Evolutionary conservation across 1,284 basidiomycete genomes (phyloP).

Genomic region (Malassezia furfur): DNA sequence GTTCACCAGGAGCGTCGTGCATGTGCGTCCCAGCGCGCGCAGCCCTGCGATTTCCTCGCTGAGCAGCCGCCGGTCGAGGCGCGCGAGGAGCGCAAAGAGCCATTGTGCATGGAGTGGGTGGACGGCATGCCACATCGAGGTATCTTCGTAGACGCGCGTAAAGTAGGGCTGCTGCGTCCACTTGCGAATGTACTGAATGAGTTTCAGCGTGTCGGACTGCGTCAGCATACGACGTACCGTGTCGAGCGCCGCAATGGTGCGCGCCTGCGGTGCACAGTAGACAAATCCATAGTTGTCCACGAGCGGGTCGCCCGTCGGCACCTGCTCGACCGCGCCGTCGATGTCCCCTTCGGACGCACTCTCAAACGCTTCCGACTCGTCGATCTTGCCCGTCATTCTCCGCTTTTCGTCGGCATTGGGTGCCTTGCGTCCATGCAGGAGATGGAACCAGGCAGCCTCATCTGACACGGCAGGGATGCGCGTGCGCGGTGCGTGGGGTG

Average conservation of each 20-base stretch:
- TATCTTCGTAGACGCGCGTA: not conserved
- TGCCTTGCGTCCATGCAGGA: constrained; percentile 8
- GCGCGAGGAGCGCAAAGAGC: constrained; percentile 70
- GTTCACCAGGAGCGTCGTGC: constrained; percentile 54
- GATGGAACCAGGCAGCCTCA: constrained; percentile 7
- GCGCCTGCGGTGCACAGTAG: not conserved
- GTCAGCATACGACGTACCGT: not conserved
- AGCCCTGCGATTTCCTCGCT: constrained; percentile 69
- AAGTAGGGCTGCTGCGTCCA: constrained; percentile 16
- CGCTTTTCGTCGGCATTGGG: constrained; percentile 4
- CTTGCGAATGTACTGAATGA: constrained; percentile 7
- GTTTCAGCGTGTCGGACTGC: not conserved
- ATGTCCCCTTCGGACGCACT: not conserved
- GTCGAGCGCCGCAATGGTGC: not conserved
- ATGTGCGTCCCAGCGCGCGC: constrained; percentile 66
- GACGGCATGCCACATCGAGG: constrained; percentile 49
- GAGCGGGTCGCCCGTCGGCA: not conserved
- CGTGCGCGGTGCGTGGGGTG: not conserved
- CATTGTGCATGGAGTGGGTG: constrained; percentile 65
- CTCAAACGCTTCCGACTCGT: not conserved
- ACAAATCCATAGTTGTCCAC: not conserved
- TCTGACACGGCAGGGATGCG: constrained; percentile 3
- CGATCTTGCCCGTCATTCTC: not conserved
- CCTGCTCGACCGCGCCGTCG: not conserved
- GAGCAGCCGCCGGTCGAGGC: constrained; percentile 62